Evolutionary conservation across 2,329 filamentous ascomycete genomes (phyloP).

Genomic region (Xylariaceae sp.): DNA sequence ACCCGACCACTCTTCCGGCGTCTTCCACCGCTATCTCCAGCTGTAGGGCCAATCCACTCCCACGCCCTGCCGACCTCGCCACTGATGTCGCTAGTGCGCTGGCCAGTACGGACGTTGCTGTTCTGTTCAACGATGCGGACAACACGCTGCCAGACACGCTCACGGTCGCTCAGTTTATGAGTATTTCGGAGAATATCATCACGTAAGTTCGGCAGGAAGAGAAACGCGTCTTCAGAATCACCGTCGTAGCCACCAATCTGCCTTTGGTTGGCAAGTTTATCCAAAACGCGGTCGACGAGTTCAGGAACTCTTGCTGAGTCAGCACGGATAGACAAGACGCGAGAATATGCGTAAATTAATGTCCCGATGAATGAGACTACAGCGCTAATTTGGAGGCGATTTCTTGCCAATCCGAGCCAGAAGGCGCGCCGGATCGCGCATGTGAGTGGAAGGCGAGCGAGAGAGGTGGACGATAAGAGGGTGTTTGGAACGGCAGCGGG

Average conservation of each 20-base stretch:
- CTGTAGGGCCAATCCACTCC: slow-evolving; percentile 66
- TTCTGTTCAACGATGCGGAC: slow-evolving; percentile 86
- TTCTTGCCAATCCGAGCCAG: slow-evolving; percentile 76
- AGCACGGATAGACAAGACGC: slow-evolving; percentile 60
- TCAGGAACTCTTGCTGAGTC: slow-evolving; percentile 73
- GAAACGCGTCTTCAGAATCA: slow-evolving; percentile 68
- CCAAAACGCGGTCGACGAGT: slow-evolving; percentile 80
- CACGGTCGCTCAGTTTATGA: slow-evolving; percentile 71
- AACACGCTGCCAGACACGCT: slow-evolving; percentile 82
- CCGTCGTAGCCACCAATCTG: slow-evolving; percentile 63
- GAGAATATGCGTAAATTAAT: slow-evolving; percentile 61
- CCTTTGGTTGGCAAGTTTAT: slow-evolving; percentile 79
- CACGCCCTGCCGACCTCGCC: slow-evolving; percentile 65
- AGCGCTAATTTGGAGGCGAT: slow-evolving; percentile 81
- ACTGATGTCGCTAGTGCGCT: slow-evolving; percentile 62
- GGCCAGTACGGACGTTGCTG: slow-evolving; percentile 76
- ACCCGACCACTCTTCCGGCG: slow-evolving; percentile 53
- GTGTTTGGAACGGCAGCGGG: slow-evolving; percentile 59
- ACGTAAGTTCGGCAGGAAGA: slow-evolving; percentile 83
- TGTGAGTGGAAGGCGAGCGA: slow-evolving; percentile 84
- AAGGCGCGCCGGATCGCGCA: slow-evolving; percentile 77
- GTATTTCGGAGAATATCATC: slow-evolving; percentile 86
- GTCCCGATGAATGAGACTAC: slow-evolving; percentile 50
- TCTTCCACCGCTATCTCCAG: slow-evolving; percentile 40
- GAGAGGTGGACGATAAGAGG: slow-evolving; percentile 78